A percentile compares a stretch with the other conserved stretches of the same genome.
Evolutionary conservation across 2,329 filamentous ascomycete genomes (phyloP).

Genomic region (Didymosphaeria variabile): DNA sequence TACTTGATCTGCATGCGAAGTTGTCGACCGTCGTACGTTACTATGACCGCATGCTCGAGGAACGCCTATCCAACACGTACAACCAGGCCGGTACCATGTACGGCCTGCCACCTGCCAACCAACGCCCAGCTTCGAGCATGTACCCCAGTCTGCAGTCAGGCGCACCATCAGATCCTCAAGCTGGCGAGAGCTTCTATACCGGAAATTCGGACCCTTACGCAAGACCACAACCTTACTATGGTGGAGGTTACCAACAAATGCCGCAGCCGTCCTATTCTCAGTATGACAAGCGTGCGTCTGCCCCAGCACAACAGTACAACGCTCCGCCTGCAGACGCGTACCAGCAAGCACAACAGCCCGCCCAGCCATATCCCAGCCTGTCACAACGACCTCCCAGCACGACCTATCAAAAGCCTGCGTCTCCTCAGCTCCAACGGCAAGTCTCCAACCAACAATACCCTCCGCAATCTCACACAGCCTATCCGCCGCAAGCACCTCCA

Average conservation of each 20-base stretch:
- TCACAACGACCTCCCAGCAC: constrained; percentile 36
- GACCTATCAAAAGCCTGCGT: constrained; percentile 43
- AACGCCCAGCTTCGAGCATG: constrained; percentile 63
- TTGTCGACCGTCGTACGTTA: constrained; percentile 95
- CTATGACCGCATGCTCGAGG: constrained; percentile 97
- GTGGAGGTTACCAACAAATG: constrained; percentile 51
- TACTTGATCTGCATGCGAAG: constrained; percentile 94
- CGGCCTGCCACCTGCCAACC: constrained; percentile 44
- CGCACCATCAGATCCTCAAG: constrained; percentile 51
- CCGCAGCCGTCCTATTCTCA: constrained; percentile 53
- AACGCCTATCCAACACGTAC: constrained; percentile 91
- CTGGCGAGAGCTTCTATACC: constrained; percentile 84
- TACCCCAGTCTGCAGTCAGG: constrained; percentile 72
- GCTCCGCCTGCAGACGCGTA: constrained; percentile 42
- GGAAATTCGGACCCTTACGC: constrained; percentile 66
- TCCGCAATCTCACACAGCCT: constrained; percentile 37
- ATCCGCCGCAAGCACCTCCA: constrained; percentile 46
- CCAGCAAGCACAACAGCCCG: constrained; percentile 45
- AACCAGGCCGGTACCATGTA: constrained; percentile 70
- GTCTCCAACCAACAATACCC: constrained; percentile 46
- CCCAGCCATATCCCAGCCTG: constrained; percentile 47
- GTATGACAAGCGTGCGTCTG: constrained; percentile 46
- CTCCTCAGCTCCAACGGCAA: constrained; percentile 49
- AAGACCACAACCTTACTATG: constrained; percentile 62
- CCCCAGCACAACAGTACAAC: constrained; percentile 35